Evolutionary conservation across 805 yeast genomes (phyloP).

Genomic region (Metschnikowia picachoensis): DNA sequence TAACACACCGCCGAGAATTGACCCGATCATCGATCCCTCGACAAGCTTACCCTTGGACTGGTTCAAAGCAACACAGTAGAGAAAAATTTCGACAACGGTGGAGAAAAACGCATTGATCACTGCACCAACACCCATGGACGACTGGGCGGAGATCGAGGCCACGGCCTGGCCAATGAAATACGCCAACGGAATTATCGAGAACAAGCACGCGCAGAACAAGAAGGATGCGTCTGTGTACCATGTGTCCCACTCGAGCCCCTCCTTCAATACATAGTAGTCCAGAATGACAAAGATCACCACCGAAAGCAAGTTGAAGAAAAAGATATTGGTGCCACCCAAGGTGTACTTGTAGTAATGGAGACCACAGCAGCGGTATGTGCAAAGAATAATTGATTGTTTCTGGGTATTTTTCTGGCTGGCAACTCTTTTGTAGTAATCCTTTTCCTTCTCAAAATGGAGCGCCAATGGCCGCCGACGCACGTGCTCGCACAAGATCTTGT

Average conservation of each 20-base stretch:
- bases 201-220: slow-evolving; percentile 70
- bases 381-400: slow-evolving; percentile 62
- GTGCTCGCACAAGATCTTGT: slow-evolving; percentile 65
- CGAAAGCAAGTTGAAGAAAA: slow-evolving; percentile 78
- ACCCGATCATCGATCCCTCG: slow-evolving; percentile 94
- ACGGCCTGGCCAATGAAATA: slow-evolving; percentile 98
- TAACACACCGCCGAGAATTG: slow-evolving; percentile 87
- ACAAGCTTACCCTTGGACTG: slow-evolving; percentile 86
- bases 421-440: slow-evolving; percentile 38
- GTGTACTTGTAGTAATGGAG: slow-evolving; percentile 93
- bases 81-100: slow-evolving; percentile 87
- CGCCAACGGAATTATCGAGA: slow-evolving; percentile 89
- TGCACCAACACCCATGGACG: slow-evolving; percentile 98
- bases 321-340: slow-evolving; percentile 91
- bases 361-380: slow-evolving; percentile 92
- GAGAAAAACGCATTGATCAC: slow-evolving; percentile 97
- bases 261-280: slow-evolving; percentile 65
- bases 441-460: slow-evolving; percentile 64
- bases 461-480: slow-evolving; percentile 89
- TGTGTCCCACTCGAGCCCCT: slow-evolving; percentile 31
- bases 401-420: slow-evolving; percentile 23
- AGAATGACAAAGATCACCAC: slow-evolving; percentile 78
- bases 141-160: slow-evolving; percentile 97
- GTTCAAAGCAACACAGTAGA: slow-evolving; percentile 85
- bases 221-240: slow-evolving; percentile 58